Base-by-base conservation (phyloP, 208 protist genomes). In the Acanthamoeba sp. region DNA sequence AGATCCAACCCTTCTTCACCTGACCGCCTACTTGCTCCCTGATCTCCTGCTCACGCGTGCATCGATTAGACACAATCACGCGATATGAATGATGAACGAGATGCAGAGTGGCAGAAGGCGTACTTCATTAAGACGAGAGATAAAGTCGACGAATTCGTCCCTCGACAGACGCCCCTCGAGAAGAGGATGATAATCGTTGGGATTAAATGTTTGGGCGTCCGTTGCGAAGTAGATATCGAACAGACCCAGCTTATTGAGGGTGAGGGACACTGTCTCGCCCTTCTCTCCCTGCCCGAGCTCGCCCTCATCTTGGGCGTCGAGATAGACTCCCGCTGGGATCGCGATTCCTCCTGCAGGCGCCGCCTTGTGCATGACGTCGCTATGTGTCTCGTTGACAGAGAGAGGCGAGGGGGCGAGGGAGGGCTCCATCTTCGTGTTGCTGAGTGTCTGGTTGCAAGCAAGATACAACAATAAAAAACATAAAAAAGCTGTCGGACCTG, bases 1-100 rank as follows among this genome's bases (percentile, higher is more conserved):
- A 78, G 69, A 78, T 78, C 69, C 69, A 78, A 22, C 69, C 69
- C 69, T 78, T 78, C 32, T 78, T 78, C 32, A 78, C 69, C 66
- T 78, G 69, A 6, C 29, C 69, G 32, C 69, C 69, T 1, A 78
- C 69, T 22, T 78, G 69, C 69, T 78, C 69, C 34, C 69, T 20
- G 16, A 78, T 42, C 7, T 78, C 69, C 69, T 38, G 32, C 27
- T n/a, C 29, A 78, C 27, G 14, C 38, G 34, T 71, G 7, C 27
- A 73, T 73, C 9, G 32, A 29, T 73, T 34, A 29, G 14, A 12
- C n/a, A n/a, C n/a, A n/a, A n/a, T n/a, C n/a, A n/a, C n/a, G n/a
- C 18, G 20, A 78, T 59, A 18, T 16, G 18, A 18, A 59, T 5
- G 2, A 32, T 24, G 24, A 34, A 4, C n/a, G 24, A n/a, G 12